Conservation (phyloP, 345 rosid species). For the Salix dunnii region DNA sequence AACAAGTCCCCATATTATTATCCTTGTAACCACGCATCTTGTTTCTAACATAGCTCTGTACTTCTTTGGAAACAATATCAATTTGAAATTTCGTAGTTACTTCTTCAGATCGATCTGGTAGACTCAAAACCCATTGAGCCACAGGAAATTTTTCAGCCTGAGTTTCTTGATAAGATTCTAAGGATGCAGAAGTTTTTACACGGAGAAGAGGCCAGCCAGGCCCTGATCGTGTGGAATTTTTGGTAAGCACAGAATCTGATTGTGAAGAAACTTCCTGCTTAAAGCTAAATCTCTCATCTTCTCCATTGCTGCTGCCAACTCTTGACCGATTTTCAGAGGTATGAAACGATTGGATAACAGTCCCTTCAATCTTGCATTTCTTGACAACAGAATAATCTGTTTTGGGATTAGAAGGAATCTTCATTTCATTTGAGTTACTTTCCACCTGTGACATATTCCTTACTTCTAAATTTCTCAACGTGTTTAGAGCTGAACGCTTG, state of each 20-base stretch:
- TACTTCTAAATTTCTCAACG: conserved; percentile 5
- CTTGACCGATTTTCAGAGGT: conserved; percentile 6
- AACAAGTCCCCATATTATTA: neutral
- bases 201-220: conserved; percentile 48
- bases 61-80: neutral
- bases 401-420: neutral
- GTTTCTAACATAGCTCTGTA: neutral
- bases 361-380: neutral
- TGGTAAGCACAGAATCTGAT: conserved; percentile 4
- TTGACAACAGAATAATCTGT: neutral
- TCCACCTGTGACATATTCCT: conserved; percentile 22
- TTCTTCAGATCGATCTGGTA: neutral
- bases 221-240: conserved; percentile 8
- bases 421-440: conserved; percentile 9
- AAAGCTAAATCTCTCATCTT: neutral
- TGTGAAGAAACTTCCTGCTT: conserved; percentile 1
- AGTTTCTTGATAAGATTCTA: conserved; percentile 20
- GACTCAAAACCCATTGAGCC: neutral
- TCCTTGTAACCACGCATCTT: neutral
- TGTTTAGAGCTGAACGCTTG: neutral
- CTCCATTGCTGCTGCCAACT: neutral
- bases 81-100: neutral
- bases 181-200: conserved; percentile 9
- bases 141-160: neutral
- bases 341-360: neutral